phyloP scores from a whole-genome alignment of 805 yeast species.

The Metahyphopichia silvanorum region DNA sequence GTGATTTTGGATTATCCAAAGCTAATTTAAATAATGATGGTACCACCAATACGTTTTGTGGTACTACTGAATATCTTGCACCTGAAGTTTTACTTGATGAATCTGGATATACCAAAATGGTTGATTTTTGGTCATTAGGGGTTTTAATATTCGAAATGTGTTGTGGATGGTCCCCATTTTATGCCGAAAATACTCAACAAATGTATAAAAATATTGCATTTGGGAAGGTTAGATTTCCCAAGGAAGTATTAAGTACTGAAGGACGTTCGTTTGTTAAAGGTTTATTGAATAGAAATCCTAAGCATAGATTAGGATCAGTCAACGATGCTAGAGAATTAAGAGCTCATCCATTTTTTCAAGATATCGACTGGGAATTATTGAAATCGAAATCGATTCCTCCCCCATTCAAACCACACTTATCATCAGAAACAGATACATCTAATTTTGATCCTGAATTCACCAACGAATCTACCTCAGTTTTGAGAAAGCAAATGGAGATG shows the following conservation, averaged over 20 bases:
- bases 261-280: constrained; percentile 97
- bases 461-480: constrained; percentile 79
- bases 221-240: constrained; percentile 96
- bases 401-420: constrained; percentile 91
- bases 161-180: constrained; percentile 99
- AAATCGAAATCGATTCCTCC: constrained; percentile 84
- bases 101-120: constrained; percentile 97
- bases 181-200: constrained; percentile 96
- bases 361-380: constrained; percentile 85
- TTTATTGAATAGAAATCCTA: constrained; percentile 89
- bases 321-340: constrained; percentile 91
- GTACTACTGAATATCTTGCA: constrained; percentile 96
- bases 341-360: constrained; percentile 88
- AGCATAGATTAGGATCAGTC: constrained; percentile 86
- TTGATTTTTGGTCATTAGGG: constrained; percentile 97
- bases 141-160: constrained; percentile 98
- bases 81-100: constrained; percentile 96
- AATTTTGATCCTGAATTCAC: constrained; percentile 99
- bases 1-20: constrained; percentile 96
- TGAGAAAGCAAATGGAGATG: constrained; percentile 62
- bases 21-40: constrained; percentile 84
- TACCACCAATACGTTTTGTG: constrained; percentile 96
- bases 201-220: constrained; percentile 99
- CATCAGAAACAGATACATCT: constrained; percentile 89
- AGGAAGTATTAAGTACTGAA: constrained; percentile 88